phyloP scores from a whole-genome alignment of 495 filamentous ascomycete genomes.

The Lindgomyces ingoldianus region DNA sequence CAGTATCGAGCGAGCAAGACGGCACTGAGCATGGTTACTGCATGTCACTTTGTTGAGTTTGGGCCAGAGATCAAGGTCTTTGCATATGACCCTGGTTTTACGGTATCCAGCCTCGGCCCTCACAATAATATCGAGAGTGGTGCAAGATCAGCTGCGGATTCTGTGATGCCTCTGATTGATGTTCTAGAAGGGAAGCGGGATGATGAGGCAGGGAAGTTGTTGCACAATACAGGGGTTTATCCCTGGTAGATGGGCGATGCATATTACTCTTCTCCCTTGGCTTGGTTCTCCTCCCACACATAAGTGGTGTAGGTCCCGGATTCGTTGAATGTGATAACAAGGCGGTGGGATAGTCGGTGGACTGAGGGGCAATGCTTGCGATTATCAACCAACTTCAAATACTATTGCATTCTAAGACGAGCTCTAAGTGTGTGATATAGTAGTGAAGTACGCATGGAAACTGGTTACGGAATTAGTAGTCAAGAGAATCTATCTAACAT shows the following conservation, averaged over 20 bases:
- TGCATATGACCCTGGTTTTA: slow-evolving; percentile 37
- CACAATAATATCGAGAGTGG: slow-evolving; percentile 37
- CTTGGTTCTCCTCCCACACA: too few relatives aligned
- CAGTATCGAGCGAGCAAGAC: slow-evolving; percentile 42
- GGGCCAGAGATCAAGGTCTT: slow-evolving; percentile 40
- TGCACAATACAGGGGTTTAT: slow-evolving; percentile 36
- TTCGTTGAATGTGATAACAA: too few relatives aligned
- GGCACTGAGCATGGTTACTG: slow-evolving; percentile 40
- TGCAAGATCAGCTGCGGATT: slow-evolving; percentile 33
- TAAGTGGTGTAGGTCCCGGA: too few relatives aligned
- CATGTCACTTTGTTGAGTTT: slow-evolving; percentile 24
- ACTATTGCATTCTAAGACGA: too few relatives aligned
- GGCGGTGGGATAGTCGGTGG: too few relatives aligned
- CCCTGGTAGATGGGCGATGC: slow-evolving; percentile 23
- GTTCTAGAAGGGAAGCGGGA: slow-evolving; percentile 44
- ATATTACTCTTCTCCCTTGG: too few relatives aligned
- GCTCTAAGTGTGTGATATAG: too few relatives aligned
- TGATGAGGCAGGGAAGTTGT: slow-evolving; percentile 44
- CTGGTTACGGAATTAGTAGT: too few relatives aligned
- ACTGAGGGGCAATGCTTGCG: too few relatives aligned
- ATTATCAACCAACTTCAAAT: too few relatives aligned
- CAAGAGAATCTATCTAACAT: too few relatives aligned
- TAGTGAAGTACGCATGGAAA: too few relatives aligned
- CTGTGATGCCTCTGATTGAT: slow-evolving; percentile 34
- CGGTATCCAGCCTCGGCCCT: slow-evolving; percentile 44